These are phyloP conservation scores for Chenopodium berlandieri DNA, from an alignment of 148 eudicot species.

Conservation along the genomic window DNA sequence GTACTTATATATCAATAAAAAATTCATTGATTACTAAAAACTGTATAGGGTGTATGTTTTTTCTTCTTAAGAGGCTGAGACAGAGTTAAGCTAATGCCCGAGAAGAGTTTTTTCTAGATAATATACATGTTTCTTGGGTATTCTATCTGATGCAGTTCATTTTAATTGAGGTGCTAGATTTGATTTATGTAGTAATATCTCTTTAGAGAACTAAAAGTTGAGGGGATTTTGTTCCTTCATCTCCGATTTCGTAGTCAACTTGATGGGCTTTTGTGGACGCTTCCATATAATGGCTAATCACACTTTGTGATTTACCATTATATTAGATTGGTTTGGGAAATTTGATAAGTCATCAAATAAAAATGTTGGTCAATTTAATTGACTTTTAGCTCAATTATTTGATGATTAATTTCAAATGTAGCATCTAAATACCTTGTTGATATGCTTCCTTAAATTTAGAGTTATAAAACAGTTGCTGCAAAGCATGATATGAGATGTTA, in stretches of 20 bases:
- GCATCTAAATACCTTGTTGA: background rate
- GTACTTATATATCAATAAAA: background rate
- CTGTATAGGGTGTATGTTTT: background rate
- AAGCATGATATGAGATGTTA: background rate
- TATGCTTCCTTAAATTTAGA: background rate
- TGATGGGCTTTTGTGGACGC: background rate
- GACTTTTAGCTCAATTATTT: too few species aligned
- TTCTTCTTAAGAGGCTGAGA: background rate
- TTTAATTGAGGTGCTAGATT: background rate
- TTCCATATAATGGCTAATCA: background rate
- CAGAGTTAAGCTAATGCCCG: background rate
- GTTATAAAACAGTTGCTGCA: background rate
- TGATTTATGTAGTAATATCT: background rate
- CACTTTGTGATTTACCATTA: background rate
- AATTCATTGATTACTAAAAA: background rate
- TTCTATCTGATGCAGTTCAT: background rate
- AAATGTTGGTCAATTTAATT: too few species aligned
- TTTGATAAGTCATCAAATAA: too few species aligned
- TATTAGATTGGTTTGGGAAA: background rate
- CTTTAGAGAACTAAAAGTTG: background rate
- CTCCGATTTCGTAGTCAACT: background rate
- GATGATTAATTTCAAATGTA: background rate
- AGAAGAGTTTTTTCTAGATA: background rate
- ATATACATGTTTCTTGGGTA: background rate
- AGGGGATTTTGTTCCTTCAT: background rate